phyloP scores from a whole-genome alignment of 495 filamentous ascomycete species.

The Penicillium verhagenii region DNA sequence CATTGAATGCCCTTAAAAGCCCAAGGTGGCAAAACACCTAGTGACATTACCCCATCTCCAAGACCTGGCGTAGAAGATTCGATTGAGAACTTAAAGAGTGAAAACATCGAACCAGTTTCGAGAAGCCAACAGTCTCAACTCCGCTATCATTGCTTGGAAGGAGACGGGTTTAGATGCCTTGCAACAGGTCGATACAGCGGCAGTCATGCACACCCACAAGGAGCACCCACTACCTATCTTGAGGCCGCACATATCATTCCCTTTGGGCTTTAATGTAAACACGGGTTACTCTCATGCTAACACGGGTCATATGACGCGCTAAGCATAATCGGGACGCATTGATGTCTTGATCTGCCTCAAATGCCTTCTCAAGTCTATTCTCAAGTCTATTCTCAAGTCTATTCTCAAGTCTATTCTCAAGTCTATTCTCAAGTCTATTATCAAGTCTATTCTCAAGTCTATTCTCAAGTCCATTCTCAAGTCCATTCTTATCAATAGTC shows the following conservation, averaged over 20 bases:
- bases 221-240: constrained; percentile 15
- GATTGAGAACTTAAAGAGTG: constrained; percentile 14
- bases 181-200: constrained; percentile 10
- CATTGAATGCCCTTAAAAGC: constrained; percentile 19
- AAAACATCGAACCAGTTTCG: constrained; percentile 8
- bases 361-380: no score
- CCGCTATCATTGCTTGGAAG: constrained; percentile 14
- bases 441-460: no score
- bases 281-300: no score
- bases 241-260: constrained; percentile 16
- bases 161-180: constrained; percentile 19
- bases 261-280: no score
- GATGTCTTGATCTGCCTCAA: no score
- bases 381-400: no score
- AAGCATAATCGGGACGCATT: no score
- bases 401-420: no score
- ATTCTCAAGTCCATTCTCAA: no score
- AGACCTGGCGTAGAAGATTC: constrained; percentile 13
- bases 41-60: constrained; percentile 13
- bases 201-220: constrained; percentile 8
- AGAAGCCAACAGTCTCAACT: constrained; percentile 12
- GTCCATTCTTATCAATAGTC: no score
- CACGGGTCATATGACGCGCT: no score
- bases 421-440: no score
- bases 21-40: constrained; percentile 16